phyloP scores from a whole-genome alignment of 2,329 filamentous ascomycete species.

The Pseudocercospora ulei region DNA sequence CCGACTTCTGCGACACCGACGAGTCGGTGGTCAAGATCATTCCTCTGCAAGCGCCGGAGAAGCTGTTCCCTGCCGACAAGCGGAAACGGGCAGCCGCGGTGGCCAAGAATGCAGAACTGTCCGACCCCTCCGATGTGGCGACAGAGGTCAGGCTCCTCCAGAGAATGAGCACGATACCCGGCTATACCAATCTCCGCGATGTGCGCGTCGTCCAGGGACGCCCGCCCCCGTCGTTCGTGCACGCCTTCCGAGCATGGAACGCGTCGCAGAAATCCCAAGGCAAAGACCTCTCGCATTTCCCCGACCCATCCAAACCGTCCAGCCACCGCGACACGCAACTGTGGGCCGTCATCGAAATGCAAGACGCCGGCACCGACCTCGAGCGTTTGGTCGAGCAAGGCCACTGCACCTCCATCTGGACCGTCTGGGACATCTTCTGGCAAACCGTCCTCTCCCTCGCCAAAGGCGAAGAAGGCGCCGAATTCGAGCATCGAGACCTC shows the following conservation, averaged over 20 bases:
- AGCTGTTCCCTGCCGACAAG: conserved; percentile 40
- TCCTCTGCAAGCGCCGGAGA: conserved; percentile 33
- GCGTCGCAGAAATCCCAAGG: conserved; percentile 35
- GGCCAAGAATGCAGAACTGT: conserved; percentile 39
- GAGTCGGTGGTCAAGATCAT: conserved; percentile 45
- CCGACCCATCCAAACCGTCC: conserved; percentile 47
- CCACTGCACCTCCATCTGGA: conserved; percentile 36
- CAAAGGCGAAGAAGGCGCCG: conserved; percentile 50
- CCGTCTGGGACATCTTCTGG: conserved; percentile 57
- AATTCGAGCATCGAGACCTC: conserved; percentile 58
- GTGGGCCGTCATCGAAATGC: conserved; percentile 58
- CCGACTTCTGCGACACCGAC: conserved; percentile 30
- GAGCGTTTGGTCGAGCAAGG: conserved; percentile 36
- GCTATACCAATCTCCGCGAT: conserved; percentile 54
- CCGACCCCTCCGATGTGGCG: conserved; percentile 38
- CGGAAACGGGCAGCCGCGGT: conserved; percentile 43
- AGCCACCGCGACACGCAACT: conserved; percentile 49
- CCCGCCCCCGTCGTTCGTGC: conserved; percentile 44
- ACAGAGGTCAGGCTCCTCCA: conserved; percentile 47
- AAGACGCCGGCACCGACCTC: conserved; percentile 53
- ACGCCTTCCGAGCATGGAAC: conserved; percentile 42
- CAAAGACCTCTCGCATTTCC: conserved; percentile 43
- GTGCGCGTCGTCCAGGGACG: conserved; percentile 50
- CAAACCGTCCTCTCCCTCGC: conserved; percentile 53
- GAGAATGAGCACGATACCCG: conserved; percentile 50